Base-by-base conservation (phyloP, 1,139 yeast genomes). In the Candida anutae region DNA sequence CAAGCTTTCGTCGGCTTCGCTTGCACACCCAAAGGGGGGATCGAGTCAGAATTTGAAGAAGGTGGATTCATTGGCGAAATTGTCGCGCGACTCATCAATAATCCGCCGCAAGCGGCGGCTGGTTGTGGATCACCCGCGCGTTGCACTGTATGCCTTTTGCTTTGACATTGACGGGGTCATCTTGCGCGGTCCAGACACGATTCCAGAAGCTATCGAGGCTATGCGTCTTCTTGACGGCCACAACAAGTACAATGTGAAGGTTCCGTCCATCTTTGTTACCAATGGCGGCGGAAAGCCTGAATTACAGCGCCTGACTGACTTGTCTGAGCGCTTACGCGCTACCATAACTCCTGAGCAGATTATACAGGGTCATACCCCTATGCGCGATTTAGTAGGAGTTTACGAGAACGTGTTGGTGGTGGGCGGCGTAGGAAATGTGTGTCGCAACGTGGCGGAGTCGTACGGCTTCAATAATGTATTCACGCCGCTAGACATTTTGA, bases 281-380 rank as follows among this genome's bases (percentile, higher is more conserved):
- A 83, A 83, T 50, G 94, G 94, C 40, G 94, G 94, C 41, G 94
- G 94, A 30, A 74, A 80, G 47, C 82, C 85, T 5, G 94, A 83
- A 48, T 55, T 64, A 37, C 77, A 69, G 13, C 62, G 94, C 45
- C 79, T 90, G 24, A 66, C 66, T 29, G 88, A 81, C 43, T 63
- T 83, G 45, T 62, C 77, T 21, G 60, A 68, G 28, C 58, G 85
- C 36, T 65, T 82, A 39, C 66, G 65, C n/a, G 58, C 69, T 22
- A 69, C 69, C 24, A 73, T 82, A 33, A 71, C 79, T 5, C 74
- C 76, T 21, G 87, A 77, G 28, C 94, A 83, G 53, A 79, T 83
- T 37, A 81, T 83, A 43, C 94, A 83, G 53, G 93, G 94, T 31
- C 94, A 82, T 52, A 83, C 94, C 2, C 94, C 94, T 23, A 82